These are phyloP conservation scores for Podosphaera leucotricha DNA, from an alignment of 2,329 filamentous ascomycete species.

Conservation along the genomic window DNA sequence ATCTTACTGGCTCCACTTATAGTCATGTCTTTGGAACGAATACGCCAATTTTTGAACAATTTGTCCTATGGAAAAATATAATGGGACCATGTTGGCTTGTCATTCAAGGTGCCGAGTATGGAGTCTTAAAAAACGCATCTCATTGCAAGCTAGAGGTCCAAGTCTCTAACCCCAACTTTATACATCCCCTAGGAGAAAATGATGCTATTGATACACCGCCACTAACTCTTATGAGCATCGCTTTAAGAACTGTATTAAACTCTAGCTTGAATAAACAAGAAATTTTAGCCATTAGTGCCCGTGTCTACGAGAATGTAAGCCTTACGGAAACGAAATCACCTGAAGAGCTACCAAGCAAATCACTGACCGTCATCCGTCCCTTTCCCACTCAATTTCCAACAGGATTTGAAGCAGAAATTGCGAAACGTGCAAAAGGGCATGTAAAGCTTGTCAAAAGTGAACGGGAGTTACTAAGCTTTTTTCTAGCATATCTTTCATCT, in stretches of 20 bases:
- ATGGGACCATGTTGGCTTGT: constrained; percentile 98
- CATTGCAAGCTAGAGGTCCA: constrained; percentile 91
- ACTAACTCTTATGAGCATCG: constrained; percentile 85
- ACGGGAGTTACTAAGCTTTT: constrained; percentile 62
- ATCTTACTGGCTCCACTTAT: constrained; percentile 58
- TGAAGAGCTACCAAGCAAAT: constrained; percentile 70
- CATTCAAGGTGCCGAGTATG: constrained; percentile 68
- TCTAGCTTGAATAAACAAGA: constrained; percentile 89
- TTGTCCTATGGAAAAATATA: constrained; percentile 95
- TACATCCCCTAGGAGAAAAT: constrained; percentile 49
- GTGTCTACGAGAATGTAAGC: constrained; percentile 77
- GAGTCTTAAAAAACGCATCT: constrained; percentile 68
- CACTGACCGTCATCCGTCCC: constrained; percentile 79
- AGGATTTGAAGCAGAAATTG: constrained; percentile 58
- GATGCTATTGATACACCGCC: constrained; percentile 68
- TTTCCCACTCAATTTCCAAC: constrained; percentile 53
- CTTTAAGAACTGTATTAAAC: constrained; percentile 72
- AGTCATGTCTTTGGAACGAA: constrained; percentile 86
- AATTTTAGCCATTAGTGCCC: constrained; percentile 71
- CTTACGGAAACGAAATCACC: constrained; percentile 71
- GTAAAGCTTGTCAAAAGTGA: constrained; percentile 70
- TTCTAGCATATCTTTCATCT: constrained; percentile 68
- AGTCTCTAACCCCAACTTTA: constrained; percentile 52
- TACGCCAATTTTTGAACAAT: constrained; percentile 88
- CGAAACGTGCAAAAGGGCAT: constrained; percentile 47